Percentiles rank a stretch among this genome's conserved stretches.
Conservation (phyloP, 2,329 filamentous ascomycete genomes). For the Penicillium fuscoglaucum region DNA sequence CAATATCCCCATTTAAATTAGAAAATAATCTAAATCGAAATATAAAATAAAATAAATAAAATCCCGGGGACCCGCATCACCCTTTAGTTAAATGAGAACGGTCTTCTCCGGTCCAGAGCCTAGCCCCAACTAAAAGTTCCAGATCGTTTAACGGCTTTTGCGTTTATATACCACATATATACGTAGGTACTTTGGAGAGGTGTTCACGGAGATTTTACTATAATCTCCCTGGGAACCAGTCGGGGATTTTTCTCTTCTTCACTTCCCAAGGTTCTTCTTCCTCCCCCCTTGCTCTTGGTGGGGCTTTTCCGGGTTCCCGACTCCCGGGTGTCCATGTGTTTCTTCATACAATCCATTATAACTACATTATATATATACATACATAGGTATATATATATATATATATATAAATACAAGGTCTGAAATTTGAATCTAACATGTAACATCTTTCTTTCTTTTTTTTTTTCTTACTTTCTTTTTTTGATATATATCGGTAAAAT, state of each 20-base stretch:
- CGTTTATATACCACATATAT: too few species aligned
- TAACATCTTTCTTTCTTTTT: too few species aligned
- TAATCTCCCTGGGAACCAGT: conserved; percentile 15
- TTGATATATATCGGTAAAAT: too few species aligned
- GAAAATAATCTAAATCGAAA: neutral
- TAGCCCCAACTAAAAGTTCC: conserved; percentile 26
- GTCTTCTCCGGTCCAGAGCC: conserved; percentile 22
- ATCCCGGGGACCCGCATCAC: conserved; percentile 23
- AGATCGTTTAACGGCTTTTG: conserved; percentile 18
- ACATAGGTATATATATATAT: too few species aligned
- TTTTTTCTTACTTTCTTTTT: too few species aligned
- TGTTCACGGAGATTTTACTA: neutral
- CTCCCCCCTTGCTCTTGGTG: conserved; percentile 18
- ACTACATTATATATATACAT: too few species aligned
- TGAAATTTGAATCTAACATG: too few species aligned
- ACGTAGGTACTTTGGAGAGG: conserved; percentile 3
- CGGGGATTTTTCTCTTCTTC: conserved; percentile 29
- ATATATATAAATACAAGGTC: too few species aligned
- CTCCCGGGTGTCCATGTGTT: conserved; percentile 1
- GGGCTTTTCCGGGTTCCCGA: conserved; percentile 22
- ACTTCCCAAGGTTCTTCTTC: conserved; percentile 7
- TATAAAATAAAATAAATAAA: neutral
- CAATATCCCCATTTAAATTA: too few species aligned
- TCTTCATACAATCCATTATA: too few species aligned
- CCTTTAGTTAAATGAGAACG: conserved; percentile 27